Base-by-base conservation (phyloP, 129 eudicot species). In the Chrysanthemum seticuspe region DNA sequence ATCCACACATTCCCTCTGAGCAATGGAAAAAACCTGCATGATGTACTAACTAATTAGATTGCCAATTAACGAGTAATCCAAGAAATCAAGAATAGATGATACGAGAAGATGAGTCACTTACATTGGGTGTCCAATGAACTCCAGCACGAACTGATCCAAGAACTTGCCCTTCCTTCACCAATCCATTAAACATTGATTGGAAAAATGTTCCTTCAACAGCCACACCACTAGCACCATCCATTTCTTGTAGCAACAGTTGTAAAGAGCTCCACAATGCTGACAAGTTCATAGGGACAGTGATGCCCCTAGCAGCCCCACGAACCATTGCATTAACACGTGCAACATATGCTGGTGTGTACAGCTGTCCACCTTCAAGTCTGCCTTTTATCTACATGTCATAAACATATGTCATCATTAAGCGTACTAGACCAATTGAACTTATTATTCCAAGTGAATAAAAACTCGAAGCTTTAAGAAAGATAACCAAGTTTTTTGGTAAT, bases 131-230 rank as follows among this genome's bases (percentile, higher is more conserved):
- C 99, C 99, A 95, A 68, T 95, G 97, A 71, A 95, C 96, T 83
- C 99, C 99, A 74, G 99, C 97, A 62, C 99, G 99, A 85, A 95
- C 83, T 4, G 97, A 90, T 18, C 99, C 99, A 78, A 95, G 97
- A 77, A 90, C 84, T 61, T 88, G 89, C 34, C 87, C 86, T 65
- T 86, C 94, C 84, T 90, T 95, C 76, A 95, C 99, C 83, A 90
- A 72, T 21, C 96, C 90, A 86, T 90, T 95, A 62, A 95, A 90
- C 90, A 95, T 78, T 68, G 99, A 86, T 72, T 95, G 99, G 69
- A 95, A 88, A 81, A 95, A 95, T 6, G 97, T 84, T 49, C 87
- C 88, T 57, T 90, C 99, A 56, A 90, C 91, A 75, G 96, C 96
- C 81, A 90, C 91, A 50, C 99, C 97, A 62, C 89, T 86, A 18